Evolutionary conservation across 2,329 filamentous ascomycete genomes (phyloP).

Genomic region (Nemania sp.): DNA sequence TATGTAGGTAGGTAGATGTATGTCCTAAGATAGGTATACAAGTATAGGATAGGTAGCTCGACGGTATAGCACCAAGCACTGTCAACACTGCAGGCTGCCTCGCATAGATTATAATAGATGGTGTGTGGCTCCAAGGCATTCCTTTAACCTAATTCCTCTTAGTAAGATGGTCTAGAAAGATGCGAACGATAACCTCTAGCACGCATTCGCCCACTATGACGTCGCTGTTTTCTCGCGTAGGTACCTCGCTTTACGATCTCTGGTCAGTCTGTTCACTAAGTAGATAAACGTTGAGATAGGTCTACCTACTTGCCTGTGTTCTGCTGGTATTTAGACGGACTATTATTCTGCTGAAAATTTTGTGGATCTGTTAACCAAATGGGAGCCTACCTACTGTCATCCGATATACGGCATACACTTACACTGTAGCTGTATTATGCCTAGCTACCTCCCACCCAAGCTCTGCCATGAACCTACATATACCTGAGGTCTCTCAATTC

Average conservation of each 20-base stretch:
- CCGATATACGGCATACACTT: too few species aligned
- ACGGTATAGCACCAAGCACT: neutral
- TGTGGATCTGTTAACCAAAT: too few species aligned
- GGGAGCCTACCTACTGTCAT: too few species aligned
- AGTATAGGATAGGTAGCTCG: neutral
- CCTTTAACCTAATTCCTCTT: constrained; percentile 20
- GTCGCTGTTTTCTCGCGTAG: constrained; percentile 8
- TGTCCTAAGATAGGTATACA: neutral
- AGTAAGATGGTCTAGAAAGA: constrained; percentile 18
- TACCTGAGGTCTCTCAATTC: neutral
- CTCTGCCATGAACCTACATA: neutral
- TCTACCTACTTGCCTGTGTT: too few species aligned
- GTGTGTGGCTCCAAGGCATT: neutral
- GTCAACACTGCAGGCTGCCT: neutral
- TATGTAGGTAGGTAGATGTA: neutral
- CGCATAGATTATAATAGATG: neutral
- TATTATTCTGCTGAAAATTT: neutral
- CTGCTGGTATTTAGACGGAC: neutral
- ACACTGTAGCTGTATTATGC: too few species aligned
- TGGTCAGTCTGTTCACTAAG: neutral
- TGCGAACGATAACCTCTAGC: constrained; percentile 6
- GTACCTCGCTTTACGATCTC: constrained; percentile 1
- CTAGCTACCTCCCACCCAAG: neutral
- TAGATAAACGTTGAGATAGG: neutral
- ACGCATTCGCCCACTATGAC: constrained; percentile 17